Evolutionary conservation across 192 early-diverging fungal genomes (phyloP).

Genomic region (Geranomyces variabilis): DNA sequence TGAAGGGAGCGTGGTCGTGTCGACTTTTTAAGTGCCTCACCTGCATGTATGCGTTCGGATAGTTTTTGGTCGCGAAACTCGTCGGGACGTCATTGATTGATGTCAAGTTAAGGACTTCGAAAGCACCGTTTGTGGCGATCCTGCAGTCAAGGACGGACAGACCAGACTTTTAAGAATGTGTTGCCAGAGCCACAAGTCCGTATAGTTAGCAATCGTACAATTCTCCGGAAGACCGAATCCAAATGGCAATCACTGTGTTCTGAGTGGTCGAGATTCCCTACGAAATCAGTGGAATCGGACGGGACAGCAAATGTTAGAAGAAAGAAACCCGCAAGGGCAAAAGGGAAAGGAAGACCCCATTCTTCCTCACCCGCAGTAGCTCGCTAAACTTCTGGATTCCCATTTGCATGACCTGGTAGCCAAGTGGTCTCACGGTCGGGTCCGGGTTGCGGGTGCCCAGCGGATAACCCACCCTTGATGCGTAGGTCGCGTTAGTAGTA

Average conservation of each 20-base stretch:
- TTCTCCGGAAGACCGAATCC: not conserved
- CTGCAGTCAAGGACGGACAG: not conserved
- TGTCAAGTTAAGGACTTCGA: not conserved
- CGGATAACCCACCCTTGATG: not conserved
- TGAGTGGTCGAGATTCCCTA: not conserved
- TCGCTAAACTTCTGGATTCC: constrained; percentile 6
- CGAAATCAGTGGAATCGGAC: not conserved
- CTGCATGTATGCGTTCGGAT: not conserved
- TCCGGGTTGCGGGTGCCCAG: not conserved
- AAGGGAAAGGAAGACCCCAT: too few relatives aligned
- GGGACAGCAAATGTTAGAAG: not conserved
- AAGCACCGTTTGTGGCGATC: not conserved
- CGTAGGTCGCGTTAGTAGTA: too few relatives aligned
- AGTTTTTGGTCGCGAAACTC: not conserved
- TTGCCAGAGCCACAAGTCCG: too few relatives aligned
- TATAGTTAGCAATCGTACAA: too few relatives aligned
- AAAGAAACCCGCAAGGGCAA: not conserved
- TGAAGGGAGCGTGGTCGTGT: not conserved
- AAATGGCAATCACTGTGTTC: not conserved
- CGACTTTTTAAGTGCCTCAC: not conserved
- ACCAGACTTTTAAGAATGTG: not conserved
- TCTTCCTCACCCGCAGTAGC: not conserved
- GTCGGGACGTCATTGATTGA: not conserved
- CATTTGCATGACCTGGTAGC: not conserved
- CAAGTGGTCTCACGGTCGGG: not conserved